Evolutionary conservation across 2,329 filamentous ascomycete genomes (phyloP), one percentile per base, ranked within the genome.

Genomic region (Ascochyta clinopodiicola): DNA sequence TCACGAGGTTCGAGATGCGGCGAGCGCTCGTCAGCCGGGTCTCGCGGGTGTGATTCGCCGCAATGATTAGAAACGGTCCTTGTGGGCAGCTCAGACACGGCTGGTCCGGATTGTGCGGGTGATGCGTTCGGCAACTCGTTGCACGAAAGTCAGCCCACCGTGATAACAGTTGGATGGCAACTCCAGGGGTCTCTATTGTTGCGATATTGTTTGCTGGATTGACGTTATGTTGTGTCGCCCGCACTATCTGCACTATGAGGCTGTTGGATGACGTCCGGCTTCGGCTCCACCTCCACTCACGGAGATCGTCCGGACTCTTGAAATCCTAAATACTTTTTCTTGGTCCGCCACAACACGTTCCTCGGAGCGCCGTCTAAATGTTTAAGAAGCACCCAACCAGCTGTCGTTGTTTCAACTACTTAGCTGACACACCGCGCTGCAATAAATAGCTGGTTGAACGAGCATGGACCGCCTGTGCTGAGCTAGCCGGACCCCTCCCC

Each of bases 11-110:
- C 56, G 56, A 60, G 61, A 58, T 56, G 57, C 55, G 50, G 57
- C 38, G 59, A 52, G 53, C 59, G 46, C 53, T 60, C 51, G 60
- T 66, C 64, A 68, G 71, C 71, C 71, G 72, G 70, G 68, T 63
- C 60, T 55, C 44, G 49, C 61, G 52, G 39, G 40, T 51, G 52
- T 47, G 38, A 56, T 63, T 67, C 67, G 64, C 68, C 57, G 66
- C 53, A 52, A 40, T 62, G 64, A 66, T 64, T 64, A 59, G 59
- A 63, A 66, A 62, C 60, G 54, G 25, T 53, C 32, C 25, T 31
- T 22, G 46, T 37, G 46, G 17, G 31, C 45, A 45, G 29, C 17
- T 37, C 34, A 60, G 49, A 60, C 46, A 59, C 32, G 36, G 37
- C 34, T 39, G 43, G 49, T 36, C 35, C 47, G 42, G 22, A 44